Conservation (phyloP, 306 rosid genomes). For the Arachis stenosperma region DNA sequence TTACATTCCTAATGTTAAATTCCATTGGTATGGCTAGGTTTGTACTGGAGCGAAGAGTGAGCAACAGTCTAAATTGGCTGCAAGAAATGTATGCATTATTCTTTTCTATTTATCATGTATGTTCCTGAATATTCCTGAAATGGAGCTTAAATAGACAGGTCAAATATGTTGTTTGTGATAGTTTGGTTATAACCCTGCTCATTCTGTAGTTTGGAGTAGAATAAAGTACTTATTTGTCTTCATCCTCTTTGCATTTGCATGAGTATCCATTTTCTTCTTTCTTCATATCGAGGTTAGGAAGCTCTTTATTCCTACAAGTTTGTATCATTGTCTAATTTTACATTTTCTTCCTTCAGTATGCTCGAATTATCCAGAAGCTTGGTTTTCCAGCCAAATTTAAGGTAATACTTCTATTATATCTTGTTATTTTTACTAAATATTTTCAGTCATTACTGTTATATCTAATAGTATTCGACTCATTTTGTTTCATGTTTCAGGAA, state of each 20-base stretch:
- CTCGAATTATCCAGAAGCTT: constrained; percentile 90
- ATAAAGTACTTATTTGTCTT: not conserved
- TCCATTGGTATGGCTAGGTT: constrained; percentile 58
- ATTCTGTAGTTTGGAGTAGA: constrained; percentile 3
- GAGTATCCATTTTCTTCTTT: not conserved
- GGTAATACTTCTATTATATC: constrained; percentile 46
- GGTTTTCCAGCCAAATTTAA: constrained; percentile 87
- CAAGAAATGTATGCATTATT: constrained; percentile 72
- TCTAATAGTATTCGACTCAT: constrained; percentile 14
- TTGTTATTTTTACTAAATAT: constrained; percentile 6
- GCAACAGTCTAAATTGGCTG: constrained; percentile 87
- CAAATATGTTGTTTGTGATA: constrained; percentile 2
- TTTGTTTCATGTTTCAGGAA: constrained; percentile 38
- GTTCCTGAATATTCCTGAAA: constrained; percentile 25
- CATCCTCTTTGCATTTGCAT: not conserved
- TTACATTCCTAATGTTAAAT: constrained; percentile 2
- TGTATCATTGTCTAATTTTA: constrained; percentile 27
- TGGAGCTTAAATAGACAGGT: not conserved
- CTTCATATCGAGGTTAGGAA: not conserved
- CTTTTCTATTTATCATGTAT: not conserved
- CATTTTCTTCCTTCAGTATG: constrained; percentile 65
- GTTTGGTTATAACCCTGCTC: constrained; percentile 23
- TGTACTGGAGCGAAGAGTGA: constrained; percentile 99
- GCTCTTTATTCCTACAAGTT: not conserved
- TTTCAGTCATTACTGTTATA: constrained; percentile 4